Conservation (phyloP, 495 filamentous ascomycete species). For the Penicillium ochrochloron region DNA sequence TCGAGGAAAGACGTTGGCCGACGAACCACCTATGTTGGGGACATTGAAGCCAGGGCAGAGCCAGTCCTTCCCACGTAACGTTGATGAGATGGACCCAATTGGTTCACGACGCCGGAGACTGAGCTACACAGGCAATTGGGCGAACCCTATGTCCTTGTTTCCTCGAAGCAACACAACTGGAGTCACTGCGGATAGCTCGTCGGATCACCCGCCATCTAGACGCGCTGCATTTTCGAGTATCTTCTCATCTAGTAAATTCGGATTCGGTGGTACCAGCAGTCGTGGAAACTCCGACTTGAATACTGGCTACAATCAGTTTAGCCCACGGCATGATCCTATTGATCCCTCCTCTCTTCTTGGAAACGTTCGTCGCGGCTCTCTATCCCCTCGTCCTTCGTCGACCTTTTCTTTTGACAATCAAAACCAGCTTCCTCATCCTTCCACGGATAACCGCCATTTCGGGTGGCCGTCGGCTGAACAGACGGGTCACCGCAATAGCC, state of each 20-base stretch:
- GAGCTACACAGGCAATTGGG: conserved; percentile 67
- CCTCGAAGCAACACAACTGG: conserved; percentile 50
- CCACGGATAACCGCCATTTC: conserved; percentile 74
- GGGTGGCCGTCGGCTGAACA: conserved; percentile 63
- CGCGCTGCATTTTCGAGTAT: conserved; percentile 51
- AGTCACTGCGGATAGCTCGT: conserved; percentile 49
- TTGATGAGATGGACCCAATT: conserved; percentile 71
- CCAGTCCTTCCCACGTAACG: conserved; percentile 77
- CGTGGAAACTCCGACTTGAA: conserved; percentile 50
- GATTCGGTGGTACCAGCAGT: conserved; percentile 45
- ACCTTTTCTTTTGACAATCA: conserved; percentile 75
- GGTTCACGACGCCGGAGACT: conserved; percentile 65
- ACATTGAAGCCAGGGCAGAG: conserved; percentile 77
- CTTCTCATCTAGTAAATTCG: conserved; percentile 50
- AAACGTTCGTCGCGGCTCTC: conserved; percentile 60
- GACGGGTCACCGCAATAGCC: conserved; percentile 54
- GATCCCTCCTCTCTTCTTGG: conserved; percentile 59
- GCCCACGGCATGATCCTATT: conserved; percentile 60
- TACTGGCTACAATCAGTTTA: conserved; percentile 65
- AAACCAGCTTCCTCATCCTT: conserved; percentile 71
- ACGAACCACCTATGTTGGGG: conserved; percentile 71
- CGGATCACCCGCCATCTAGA: conserved; percentile 50
- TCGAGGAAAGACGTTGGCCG: conserved; percentile 70
- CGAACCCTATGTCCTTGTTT: conserved; percentile 59
- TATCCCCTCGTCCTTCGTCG: conserved; percentile 77